Conservation (phyloP, 805 yeast genomes). For the Ogataea neopini region DNA sequence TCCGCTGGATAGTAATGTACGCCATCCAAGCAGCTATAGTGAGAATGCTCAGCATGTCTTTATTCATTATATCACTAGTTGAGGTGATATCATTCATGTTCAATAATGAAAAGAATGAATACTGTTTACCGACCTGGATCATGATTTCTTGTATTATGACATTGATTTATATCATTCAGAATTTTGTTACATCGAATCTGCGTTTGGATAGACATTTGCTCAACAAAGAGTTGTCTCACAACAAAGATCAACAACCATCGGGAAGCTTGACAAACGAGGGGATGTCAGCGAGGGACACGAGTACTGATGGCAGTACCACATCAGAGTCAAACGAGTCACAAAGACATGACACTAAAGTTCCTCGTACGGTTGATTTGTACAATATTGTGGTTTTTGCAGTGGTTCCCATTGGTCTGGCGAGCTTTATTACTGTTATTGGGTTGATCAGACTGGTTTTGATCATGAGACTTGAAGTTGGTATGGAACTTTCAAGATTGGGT, state of each 20-base stretch:
- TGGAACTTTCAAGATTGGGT: conserved; percentile 10
- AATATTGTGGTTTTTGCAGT: conserved; percentile 94
- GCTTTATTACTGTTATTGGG: conserved; percentile 89
- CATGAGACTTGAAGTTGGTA: conserved; percentile 60
- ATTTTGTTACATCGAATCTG: conserved; percentile 79
- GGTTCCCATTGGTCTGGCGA: conserved; percentile 95
- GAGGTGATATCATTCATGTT: conserved; percentile 66
- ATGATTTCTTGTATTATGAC: conserved; percentile 84
- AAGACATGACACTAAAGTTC: conserved; percentile 33
- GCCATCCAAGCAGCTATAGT: conserved; percentile 86
- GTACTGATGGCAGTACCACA: conserved; percentile 2
- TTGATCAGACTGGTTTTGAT: conserved; percentile 74
- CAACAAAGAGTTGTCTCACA: conserved; percentile 11
- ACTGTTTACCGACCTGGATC: conserved; percentile 88
- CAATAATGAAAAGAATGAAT: conserved; percentile 59
- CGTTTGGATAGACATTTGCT: conserved; percentile 39
- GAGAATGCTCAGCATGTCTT: conserved; percentile 79
- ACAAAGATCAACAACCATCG: background rate
- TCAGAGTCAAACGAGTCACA: conserved; percentile 13
- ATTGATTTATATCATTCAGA: conserved; percentile 77
- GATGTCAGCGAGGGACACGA: background rate
- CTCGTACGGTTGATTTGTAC: conserved; percentile 80
- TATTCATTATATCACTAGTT: conserved; percentile 69
- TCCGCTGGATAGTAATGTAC: conserved; percentile 91
- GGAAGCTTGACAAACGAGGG: background rate